Percentiles rank a stretch among this genome's conserved stretches.
phyloP scores from a whole-genome alignment of 2,329 filamentous ascomycete species.

The Dactylellina sp. region DNA sequence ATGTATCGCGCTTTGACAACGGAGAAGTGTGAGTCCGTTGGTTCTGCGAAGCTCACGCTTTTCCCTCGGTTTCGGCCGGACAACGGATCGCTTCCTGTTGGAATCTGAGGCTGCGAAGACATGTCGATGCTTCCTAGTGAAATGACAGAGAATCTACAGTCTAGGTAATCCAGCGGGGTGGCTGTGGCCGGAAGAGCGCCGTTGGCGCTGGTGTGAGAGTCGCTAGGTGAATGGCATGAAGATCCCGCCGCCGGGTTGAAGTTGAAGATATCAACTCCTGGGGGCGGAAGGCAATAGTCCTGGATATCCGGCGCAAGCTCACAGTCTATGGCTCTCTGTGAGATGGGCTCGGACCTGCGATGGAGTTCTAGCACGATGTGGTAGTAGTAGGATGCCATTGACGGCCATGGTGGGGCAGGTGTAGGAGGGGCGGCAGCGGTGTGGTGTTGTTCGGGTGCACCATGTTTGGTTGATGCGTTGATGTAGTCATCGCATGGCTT shows the following conservation, averaged over 20 bases:
- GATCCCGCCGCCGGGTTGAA: conserved; percentile 24
- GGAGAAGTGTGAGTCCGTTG: conserved; percentile 34
- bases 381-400: conserved; percentile 55
- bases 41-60: conserved; percentile 52
- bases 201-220: not conserved
- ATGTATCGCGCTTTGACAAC: conserved; percentile 85
- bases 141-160: conserved; percentile 48
- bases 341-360: conserved; percentile 24
- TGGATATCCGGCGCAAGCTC: conserved; percentile 23
- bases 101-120: conserved; percentile 25
- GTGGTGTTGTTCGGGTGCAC: not conserved
- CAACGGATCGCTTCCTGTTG: conserved; percentile 15
- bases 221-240: conserved; percentile 24
- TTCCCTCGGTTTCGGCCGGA: conserved; percentile 39
- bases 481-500: too few relatives aligned
- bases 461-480: not conserved
- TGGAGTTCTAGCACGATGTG: conserved; percentile 50
- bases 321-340: conserved; percentile 26
- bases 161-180: conserved; percentile 25
- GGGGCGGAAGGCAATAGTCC: conserved; percentile 19
- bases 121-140: conserved; percentile 53
- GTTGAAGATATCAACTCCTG: conserved; percentile 40
- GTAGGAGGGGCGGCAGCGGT: not conserved
- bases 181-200: conserved; percentile 1
- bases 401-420: not conserved